phyloP scores from a whole-genome alignment of 495 filamentous ascomycete genomes.

The Daldinia bambusicola region DNA sequence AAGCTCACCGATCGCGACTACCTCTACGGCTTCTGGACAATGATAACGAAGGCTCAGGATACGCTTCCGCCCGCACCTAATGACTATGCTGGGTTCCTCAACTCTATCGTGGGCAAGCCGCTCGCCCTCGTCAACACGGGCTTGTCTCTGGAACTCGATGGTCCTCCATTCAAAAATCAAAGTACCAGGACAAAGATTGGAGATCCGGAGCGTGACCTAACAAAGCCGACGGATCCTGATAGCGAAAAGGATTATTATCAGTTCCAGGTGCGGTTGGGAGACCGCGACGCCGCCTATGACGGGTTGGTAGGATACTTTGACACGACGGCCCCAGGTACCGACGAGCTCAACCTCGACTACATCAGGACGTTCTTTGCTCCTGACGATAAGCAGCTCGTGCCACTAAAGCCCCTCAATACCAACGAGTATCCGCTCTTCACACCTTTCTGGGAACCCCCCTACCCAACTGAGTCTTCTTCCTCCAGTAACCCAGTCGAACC shows the following conservation, averaged over 20 bases:
- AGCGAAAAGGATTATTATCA: constrained; percentile 40
- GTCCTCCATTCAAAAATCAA: constrained; percentile 21
- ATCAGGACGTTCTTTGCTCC: constrained; percentile 50
- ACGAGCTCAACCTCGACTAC: constrained; percentile 45
- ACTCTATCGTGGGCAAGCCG: constrained; percentile 56
- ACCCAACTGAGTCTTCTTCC: neutral
- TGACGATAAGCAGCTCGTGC: constrained; percentile 8
- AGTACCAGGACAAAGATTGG: constrained; percentile 11
- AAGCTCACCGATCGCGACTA: constrained; percentile 46
- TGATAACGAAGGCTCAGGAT: constrained; percentile 47
- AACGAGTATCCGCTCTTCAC: constrained; percentile 39
- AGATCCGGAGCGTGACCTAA: neutral
- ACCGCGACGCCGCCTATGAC: constrained; percentile 51
- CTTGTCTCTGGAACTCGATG: constrained; percentile 58
- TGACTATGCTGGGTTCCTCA: constrained; percentile 53
- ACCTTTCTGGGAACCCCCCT: constrained; percentile 40
- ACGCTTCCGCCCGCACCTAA: constrained; percentile 45
- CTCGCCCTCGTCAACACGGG: constrained; percentile 61
- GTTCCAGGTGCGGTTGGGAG: constrained; percentile 58
- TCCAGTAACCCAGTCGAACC: neutral
- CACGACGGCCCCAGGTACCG: constrained; percentile 7
- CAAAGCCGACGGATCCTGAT: neutral
- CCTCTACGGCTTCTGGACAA: constrained; percentile 51
- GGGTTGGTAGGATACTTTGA: constrained; percentile 59
- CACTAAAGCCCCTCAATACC: constrained; percentile 20